These are phyloP conservation scores for Podaxis sp. DNA, from an alignment of 768 basidiomycete species.

Conservation along the genomic window DNA sequence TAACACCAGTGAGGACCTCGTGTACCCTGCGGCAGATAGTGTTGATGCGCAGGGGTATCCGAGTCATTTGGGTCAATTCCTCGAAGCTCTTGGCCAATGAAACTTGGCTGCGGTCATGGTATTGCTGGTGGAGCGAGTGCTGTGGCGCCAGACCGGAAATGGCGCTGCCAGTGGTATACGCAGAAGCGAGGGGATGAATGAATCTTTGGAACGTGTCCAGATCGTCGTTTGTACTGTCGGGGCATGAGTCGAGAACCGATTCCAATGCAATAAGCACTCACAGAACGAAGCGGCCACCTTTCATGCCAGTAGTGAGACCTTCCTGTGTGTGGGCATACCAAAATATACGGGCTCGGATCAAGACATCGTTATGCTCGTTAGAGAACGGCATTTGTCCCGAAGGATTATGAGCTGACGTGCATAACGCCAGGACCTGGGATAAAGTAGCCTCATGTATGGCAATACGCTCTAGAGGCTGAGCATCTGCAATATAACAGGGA, in stretches of 20 bases:
- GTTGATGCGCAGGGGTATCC: conserved; percentile 71
- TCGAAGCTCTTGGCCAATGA: conserved; percentile 4
- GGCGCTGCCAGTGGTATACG: conserved; percentile 27
- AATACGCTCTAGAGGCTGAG: conserved; percentile 45
- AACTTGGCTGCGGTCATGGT: conserved; percentile 4
- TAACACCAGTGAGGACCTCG: conserved; percentile 72
- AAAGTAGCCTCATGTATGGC: conserved; percentile 81
- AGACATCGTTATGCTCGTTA: conserved; percentile 56
- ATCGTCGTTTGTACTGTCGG: conserved; percentile 69
- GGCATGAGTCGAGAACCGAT: conserved; percentile 1
- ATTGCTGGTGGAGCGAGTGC: conserved; percentile 24
- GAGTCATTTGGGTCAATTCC: conserved; percentile 7
- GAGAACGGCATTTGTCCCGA: conserved; percentile 38
- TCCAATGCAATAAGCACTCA: conserved; percentile 34
- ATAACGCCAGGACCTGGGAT: conserved; percentile 79
- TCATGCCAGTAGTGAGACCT: conserved; percentile 76
- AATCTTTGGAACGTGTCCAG: conserved; percentile 69
- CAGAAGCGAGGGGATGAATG: conserved; percentile 35
- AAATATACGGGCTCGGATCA: conserved; percentile 75
- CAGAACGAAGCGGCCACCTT: conserved; percentile 84
- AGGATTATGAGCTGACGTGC: conserved; percentile 45
- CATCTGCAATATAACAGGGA: conserved; percentile 31
- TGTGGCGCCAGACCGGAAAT: conserved; percentile 31
- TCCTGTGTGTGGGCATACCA: conserved; percentile 91
- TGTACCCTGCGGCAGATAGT: conserved; percentile 80